Percentiles rank a stretch among this genome's conserved stretches.
phyloP scores from a whole-genome alignment of 2,329 filamentous ascomycete genomes.

The Ustilaginoidea virens region DNA sequence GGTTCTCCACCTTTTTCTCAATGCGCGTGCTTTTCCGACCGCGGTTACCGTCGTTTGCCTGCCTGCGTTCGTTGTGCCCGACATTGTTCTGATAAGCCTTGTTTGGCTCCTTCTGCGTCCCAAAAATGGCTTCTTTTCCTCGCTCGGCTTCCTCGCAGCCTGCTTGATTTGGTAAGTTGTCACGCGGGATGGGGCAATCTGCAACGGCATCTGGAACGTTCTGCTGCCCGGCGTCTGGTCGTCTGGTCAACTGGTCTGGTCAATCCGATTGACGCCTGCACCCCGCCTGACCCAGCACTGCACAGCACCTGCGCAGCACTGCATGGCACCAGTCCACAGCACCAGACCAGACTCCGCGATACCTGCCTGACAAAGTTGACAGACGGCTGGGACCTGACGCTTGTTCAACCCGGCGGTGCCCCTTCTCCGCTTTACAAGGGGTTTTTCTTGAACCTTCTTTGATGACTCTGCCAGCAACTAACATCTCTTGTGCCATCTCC shows the following conservation, averaged over 20 bases:
- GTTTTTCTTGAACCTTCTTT: too few relatives aligned
- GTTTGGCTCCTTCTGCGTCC: slow-evolving; percentile 12
- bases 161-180: slow-evolving; percentile 13
- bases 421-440: too few relatives aligned
- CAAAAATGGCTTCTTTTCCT: slow-evolving; percentile 9
- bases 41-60: slow-evolving; percentile 15
- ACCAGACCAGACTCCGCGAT: too few relatives aligned
- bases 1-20: slow-evolving; percentile 12
- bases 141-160: slow-evolving; percentile 9
- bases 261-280: too few relatives aligned
- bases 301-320: too few relatives aligned
- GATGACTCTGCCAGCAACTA: too few relatives aligned
- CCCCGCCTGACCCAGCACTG: too few relatives aligned
- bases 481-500: slow-evolving; percentile 3
- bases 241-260: too few relatives aligned
- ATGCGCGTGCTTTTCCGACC: slow-evolving; percentile 12
- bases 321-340: too few relatives aligned
- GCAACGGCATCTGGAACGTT: not conserved
- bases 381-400: too few relatives aligned
- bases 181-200: not conserved
- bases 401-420: too few relatives aligned
- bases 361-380: too few relatives aligned
- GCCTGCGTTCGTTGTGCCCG: slow-evolving; percentile 15
- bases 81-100: slow-evolving; percentile 12
- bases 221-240: slow-evolving; percentile 3